Percentiles rank a stretch among this genome's conserved stretches.
Evolutionary conservation across 257 asterid species (phyloP).

Genomic region (Salvia rosmarinus): DNA sequence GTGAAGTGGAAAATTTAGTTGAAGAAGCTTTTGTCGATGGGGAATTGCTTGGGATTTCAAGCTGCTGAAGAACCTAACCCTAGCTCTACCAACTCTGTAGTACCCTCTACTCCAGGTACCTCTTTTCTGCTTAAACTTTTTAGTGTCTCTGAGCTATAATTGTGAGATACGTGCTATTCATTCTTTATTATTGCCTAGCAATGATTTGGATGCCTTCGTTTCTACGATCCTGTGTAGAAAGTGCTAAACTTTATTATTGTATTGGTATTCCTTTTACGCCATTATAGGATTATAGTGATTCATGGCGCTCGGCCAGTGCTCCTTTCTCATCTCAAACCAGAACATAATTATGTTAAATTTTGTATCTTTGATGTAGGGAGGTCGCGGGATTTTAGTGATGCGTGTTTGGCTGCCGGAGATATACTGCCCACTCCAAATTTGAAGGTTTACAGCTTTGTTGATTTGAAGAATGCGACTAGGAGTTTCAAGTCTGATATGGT

Average conservation of each 20-base stretch:
- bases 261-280: not conserved
- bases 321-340: too few relatives aligned
- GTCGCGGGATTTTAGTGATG: constrained; percentile 50
- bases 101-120: constrained; percentile 64
- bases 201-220: constrained; percentile 12
- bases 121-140: constrained; percentile 23
- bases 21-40: constrained; percentile 50
- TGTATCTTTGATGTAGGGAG: constrained; percentile 44
- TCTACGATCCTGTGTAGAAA: not conserved
- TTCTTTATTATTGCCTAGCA: not conserved
- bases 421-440: constrained; percentile 47
- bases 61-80: constrained; percentile 48
- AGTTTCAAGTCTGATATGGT: constrained; percentile 55
- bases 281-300: not conserved
- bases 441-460: constrained; percentile 46
- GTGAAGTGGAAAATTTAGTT: constrained; percentile 5
- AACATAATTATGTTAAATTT: constrained; percentile 25
- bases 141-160: constrained; percentile 15
- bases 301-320: too few relatives aligned
- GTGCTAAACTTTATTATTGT: not conserved
- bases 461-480: constrained; percentile 52
- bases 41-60: constrained; percentile 81
- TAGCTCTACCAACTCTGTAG: constrained; percentile 38
- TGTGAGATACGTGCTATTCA: not conserved
- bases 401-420: constrained; percentile 36